These are phyloP conservation scores for Malus orientalis DNA, from an alignment of 306 rosid species.

Conservation along the genomic window DNA sequence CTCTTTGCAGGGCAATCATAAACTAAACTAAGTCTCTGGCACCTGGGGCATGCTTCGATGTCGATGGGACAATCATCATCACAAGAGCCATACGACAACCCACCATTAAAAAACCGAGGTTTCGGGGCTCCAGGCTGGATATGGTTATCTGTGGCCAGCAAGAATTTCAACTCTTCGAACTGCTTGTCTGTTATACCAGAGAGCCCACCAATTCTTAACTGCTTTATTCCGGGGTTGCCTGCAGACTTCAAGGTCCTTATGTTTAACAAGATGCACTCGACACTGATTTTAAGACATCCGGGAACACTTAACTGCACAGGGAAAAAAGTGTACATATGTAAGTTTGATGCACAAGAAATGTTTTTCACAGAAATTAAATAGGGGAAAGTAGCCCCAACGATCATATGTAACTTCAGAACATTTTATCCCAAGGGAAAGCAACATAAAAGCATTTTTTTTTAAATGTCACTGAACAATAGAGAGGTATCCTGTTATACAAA, in stretches of 20 bases:
- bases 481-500: neutral
- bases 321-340: neutral
- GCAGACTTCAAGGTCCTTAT: conserved; percentile 34
- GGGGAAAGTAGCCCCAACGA: no score
- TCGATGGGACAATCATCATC: conserved; percentile 47
- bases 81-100: conserved; percentile 13
- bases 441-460: neutral
- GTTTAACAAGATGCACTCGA: conserved; percentile 32
- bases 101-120: conserved; percentile 42
- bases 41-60: conserved; percentile 49
- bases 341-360: neutral
- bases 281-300: conserved; percentile 36
- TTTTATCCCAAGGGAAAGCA: neutral
- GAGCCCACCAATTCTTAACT: conserved; percentile 36
- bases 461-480: neutral
- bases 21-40: conserved; percentile 36
- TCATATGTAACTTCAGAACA: neutral
- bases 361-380: neutral
- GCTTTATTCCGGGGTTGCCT: conserved; percentile 38
- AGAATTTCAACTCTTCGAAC: conserved; percentile 39
- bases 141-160: conserved; percentile 27
- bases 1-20: conserved; percentile 57
- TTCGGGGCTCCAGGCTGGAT: conserved; percentile 21
- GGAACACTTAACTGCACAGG: conserved; percentile 38
- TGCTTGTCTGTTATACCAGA: conserved; percentile 29